Percentiles rank a stretch among this genome's conserved stretches.
These are phyloP conservation scores for Arachnopeziza araneosa DNA, from an alignment of 2,329 filamentous ascomycete genomes.

Conservation along the genomic window DNA sequence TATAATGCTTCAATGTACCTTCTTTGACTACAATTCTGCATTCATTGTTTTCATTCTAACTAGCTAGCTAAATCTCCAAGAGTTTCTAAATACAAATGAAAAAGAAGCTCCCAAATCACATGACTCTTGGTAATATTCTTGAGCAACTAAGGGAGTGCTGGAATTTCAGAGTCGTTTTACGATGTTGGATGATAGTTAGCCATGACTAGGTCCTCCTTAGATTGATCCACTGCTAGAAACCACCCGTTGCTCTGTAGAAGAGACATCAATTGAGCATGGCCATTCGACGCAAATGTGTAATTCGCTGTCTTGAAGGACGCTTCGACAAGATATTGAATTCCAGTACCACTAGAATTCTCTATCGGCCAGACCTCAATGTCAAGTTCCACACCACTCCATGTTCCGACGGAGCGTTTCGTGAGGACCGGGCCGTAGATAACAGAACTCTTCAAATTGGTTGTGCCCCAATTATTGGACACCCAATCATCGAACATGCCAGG, in stretches of 20 bases:
- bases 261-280: background rate
- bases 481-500: slow-evolving; percentile 31
- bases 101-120: too few species aligned
- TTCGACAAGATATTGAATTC: slow-evolving; percentile 28
- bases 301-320: slow-evolving; percentile 26
- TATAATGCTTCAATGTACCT: too few species aligned
- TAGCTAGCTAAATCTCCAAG: too few species aligned
- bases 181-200: background rate
- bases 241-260: background rate
- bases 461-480: slow-evolving; percentile 26
- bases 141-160: too few species aligned
- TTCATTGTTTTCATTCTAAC: too few species aligned
- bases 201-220: background rate
- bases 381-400: slow-evolving; percentile 27
- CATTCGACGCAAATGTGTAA: background rate
- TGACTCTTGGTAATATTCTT: too few species aligned
- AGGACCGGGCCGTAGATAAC: slow-evolving; percentile 31
- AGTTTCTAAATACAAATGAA: too few species aligned
- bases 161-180: background rate
- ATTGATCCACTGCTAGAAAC: background rate
- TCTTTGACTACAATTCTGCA: too few species aligned
- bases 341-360: slow-evolving; percentile 17
- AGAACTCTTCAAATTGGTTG: slow-evolving; percentile 19
- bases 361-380: slow-evolving; percentile 33
- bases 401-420: slow-evolving; percentile 28